phyloP scores from a whole-genome alignment of 306 rosid genomes.

The Ceratonia siliqua region DNA sequence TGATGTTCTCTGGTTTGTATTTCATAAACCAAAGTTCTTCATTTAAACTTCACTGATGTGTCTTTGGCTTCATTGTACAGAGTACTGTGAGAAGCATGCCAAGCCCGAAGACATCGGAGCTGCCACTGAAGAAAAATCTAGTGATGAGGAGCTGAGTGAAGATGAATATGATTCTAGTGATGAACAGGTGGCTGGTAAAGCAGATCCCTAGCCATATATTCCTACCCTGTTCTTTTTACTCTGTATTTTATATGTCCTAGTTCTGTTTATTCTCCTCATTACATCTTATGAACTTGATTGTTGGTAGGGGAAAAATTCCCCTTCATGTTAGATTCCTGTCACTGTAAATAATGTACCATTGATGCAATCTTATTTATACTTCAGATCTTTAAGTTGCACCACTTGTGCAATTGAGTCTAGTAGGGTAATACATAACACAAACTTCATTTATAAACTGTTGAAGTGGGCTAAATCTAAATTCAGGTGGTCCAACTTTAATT shows the following conservation, averaged over 20 bases:
- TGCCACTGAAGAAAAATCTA: constrained; percentile 51
- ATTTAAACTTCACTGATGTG: neutral
- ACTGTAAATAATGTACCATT: constrained; percentile 60
- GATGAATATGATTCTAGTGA: constrained; percentile 58
- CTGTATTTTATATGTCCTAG: constrained; percentile 34
- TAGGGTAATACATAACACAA: too few species aligned
- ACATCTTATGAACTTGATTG: constrained; percentile 47
- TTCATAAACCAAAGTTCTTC: constrained; percentile 6
- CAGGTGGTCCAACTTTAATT: too few species aligned
- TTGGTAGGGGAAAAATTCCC: constrained; percentile 49
- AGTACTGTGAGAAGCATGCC: constrained; percentile 57
- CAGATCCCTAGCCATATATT: constrained; percentile 48
- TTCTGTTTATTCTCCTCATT: constrained; percentile 50
- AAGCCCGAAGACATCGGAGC: constrained; percentile 56
- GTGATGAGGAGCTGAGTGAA: constrained; percentile 59
- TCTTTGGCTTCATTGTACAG: constrained; percentile 36
- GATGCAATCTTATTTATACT: constrained; percentile 34
- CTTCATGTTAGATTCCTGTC: constrained; percentile 37
- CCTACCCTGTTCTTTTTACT: constrained; percentile 9
- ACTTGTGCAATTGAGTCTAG: neutral
- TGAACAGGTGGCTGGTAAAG: constrained; percentile 60
- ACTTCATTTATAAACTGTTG: too few species aligned
- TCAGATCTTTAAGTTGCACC: constrained; percentile 11
- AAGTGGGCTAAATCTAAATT: too few species aligned
- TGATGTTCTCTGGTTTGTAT: constrained; percentile 8